A percentile compares a stretch with the other conserved stretches of the same genome.
phyloP scores from a whole-genome alignment of 306 rosid species.

The Astragalus membranaceus region DNA sequence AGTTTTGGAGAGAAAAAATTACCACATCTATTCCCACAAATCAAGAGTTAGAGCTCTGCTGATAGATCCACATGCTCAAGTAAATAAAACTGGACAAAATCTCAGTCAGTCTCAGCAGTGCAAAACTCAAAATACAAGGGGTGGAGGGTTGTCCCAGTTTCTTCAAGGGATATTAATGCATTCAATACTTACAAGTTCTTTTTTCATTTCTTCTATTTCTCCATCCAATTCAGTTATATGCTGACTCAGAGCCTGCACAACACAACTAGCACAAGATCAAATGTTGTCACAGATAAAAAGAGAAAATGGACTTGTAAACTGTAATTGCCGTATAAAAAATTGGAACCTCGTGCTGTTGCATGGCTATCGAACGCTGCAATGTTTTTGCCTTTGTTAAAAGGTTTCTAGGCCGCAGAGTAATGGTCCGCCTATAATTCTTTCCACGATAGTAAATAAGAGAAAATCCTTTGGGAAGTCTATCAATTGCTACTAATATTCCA shows the following conservation, averaged over 20 bases:
- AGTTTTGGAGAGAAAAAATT: no score
- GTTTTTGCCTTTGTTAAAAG: constrained; percentile 87
- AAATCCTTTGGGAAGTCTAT: constrained; percentile 84
- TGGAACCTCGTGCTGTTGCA: constrained; percentile 90
- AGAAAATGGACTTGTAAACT: constrained; percentile 5
- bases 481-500: constrained; percentile 87
- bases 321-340: neutral
- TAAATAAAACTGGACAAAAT: neutral
- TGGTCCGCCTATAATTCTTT: constrained; percentile 78
- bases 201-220: constrained; percentile 65
- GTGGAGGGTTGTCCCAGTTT: neutral
- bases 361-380: constrained; percentile 72
- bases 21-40: neutral
- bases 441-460: constrained; percentile 89
- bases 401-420: constrained; percentile 76
- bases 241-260: constrained; percentile 84
- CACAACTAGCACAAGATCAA: constrained; percentile 26
- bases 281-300: constrained; percentile 1
- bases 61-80: neutral
- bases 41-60: neutral
- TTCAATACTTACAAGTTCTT: constrained; percentile 60
- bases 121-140: neutral
- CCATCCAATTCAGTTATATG: constrained; percentile 68
- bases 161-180: neutral
- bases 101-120: neutral